These are phyloP conservation scores for Tetracladium setigerum DNA, from an alignment of 495 filamentous ascomycete species.

Conservation along the genomic window DNA sequence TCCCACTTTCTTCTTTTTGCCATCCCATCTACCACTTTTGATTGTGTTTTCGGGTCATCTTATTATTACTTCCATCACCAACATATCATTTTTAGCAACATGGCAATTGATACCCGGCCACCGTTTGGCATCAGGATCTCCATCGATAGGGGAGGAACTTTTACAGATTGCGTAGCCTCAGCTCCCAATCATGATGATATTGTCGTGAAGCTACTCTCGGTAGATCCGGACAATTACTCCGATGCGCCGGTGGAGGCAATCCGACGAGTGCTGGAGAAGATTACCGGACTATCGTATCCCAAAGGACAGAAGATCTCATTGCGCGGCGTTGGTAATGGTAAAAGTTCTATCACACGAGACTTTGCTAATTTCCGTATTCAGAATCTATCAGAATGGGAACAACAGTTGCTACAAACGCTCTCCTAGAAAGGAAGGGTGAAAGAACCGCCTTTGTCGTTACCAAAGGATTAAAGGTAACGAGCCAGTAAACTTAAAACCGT, in stretches of 20 bases:
- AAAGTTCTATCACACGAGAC: no score
- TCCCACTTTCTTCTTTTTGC: no score
- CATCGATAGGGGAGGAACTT: slow-evolving; percentile 55
- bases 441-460: slow-evolving; percentile 16
- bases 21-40: no score
- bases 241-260: slow-evolving; percentile 42
- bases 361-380: neutral
- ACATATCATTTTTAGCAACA: slow-evolving; percentile 26
- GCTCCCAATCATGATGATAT: slow-evolving; percentile 39
- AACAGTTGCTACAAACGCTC: slow-evolving; percentile 23
- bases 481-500: no score
- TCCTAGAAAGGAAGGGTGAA: slow-evolving; percentile 18
- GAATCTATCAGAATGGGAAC: slow-evolving; percentile 18
- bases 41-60: no score
- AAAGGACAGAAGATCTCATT: neutral
- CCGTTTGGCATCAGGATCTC: slow-evolving; percentile 37
- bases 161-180: slow-evolving; percentile 48
- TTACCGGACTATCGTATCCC: slow-evolving; percentile 3
- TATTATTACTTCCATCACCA: no score
- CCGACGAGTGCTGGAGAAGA: slow-evolving; percentile 20
- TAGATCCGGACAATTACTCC: slow-evolving; percentile 41
- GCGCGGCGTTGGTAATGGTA: no score
- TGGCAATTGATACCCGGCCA: no score
- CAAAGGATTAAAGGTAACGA: slow-evolving; percentile 23
- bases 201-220: slow-evolving; percentile 41